Base-by-base conservation (phyloP, 108 stramenopile genomes). In the Nitzschia putrida region DNA sequence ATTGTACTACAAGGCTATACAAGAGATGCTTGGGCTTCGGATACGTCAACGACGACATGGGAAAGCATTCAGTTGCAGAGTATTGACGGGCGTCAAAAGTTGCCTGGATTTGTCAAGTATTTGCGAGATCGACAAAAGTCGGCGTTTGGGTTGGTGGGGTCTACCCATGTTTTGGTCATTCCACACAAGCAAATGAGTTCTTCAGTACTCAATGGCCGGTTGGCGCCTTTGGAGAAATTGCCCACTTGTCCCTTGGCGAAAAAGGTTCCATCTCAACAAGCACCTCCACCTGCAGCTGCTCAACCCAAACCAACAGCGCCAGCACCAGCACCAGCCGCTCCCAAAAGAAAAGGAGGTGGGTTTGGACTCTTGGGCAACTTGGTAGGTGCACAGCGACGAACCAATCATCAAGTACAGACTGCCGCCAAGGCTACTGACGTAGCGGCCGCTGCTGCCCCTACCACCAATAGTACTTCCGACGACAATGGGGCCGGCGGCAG, bases 301-400 rank as follows among this genome's bases (percentile, higher is more conserved):
- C 2, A 2, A 18, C 47, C 47, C 4, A 16, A 49, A 49, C 14
- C 47, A 6, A 16, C 34, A 23, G 47, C 42, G 22, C 11, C 42
- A 16, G 37, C 23, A 60, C 10, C 43, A 25, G 0, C 51, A 14
- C 40, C 53, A 61, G 22, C 25, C 47, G 4, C 38, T 7, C 39
- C 42, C 39, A 53, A 59, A 54, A 74, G 64, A 76, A 23, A 41
- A 39, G 67, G 63, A 55, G 55, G 66, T 59, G 55, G 66, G 57
- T 47, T 80, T n/a, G 93, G 93, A 8, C 61, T 91, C 14, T 79
- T 94, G 49, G 93, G 90, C 13, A 88, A 86, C 52, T 67, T 94
- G 20, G 74, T 94, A 16, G 87, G 79, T 41, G 88, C 85, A 4
- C 78, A 80, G 53, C 71, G 67, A 49, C 83, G 90, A 9, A 94